phyloP scores from a whole-genome alignment of 495 filamentous ascomycete genomes.

The Penicillium egyptiacum region DNA sequence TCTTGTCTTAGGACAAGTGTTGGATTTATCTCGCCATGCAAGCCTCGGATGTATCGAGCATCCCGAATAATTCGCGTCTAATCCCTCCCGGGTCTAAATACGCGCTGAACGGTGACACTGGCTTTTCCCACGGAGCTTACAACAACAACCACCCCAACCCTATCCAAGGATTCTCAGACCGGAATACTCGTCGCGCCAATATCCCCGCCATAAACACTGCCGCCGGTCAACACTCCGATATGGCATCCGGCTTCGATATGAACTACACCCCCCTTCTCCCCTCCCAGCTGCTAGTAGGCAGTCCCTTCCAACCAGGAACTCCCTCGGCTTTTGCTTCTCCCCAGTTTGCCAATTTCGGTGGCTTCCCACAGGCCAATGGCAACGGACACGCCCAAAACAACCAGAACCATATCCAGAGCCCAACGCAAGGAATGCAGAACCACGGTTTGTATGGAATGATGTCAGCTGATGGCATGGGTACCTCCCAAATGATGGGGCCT shows the following conservation, averaged over 20 bases:
- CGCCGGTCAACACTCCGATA: slow-evolving; percentile 61
- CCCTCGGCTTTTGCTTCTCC: slow-evolving; percentile 86
- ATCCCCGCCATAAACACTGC: slow-evolving; percentile 91
- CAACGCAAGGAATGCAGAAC: slow-evolving; percentile 63
- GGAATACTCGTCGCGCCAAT: slow-evolving; percentile 78
- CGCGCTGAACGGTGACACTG: slow-evolving; percentile 65
- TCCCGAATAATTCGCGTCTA: slow-evolving; percentile 53
- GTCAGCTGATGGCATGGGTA: slow-evolving; percentile 70
- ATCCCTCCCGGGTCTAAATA: slow-evolving; percentile 63
- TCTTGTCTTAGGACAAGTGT: slow-evolving; percentile 12
- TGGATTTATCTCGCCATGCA: slow-evolving; percentile 69
- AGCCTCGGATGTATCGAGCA: slow-evolving; percentile 64
- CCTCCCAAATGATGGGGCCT: slow-evolving; percentile 70
- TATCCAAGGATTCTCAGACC: slow-evolving; percentile 70
- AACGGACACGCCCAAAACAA: slow-evolving; percentile 58
- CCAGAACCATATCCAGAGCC: slow-evolving; percentile 56
- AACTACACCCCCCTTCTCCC: slow-evolving; percentile 95
- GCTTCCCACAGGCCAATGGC: slow-evolving; percentile 68
- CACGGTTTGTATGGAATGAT: slow-evolving; percentile 75
- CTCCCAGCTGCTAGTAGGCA: slow-evolving; percentile 90
- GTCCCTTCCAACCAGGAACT: slow-evolving; percentile 93
- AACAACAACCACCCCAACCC: slow-evolving; percentile 67
- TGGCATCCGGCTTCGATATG: slow-evolving; percentile 93
- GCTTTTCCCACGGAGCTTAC: slow-evolving; percentile 90
- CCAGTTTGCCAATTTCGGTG: slow-evolving; percentile 81